Conservation (phyloP, 306 rosid genomes). For the Senna tora region DNA sequence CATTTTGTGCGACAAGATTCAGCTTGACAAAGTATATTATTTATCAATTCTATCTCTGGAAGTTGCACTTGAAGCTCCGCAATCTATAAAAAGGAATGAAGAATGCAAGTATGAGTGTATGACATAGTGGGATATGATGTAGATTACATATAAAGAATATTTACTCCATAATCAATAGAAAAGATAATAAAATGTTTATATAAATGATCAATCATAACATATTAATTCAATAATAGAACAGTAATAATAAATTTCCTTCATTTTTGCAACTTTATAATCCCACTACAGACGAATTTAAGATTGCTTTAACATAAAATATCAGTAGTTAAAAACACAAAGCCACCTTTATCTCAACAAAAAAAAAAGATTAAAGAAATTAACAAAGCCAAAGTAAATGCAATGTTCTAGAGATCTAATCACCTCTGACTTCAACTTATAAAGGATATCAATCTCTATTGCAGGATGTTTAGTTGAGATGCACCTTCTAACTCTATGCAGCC, state of each 20-base stretch:
- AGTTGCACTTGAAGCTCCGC: slow-evolving; percentile 66
- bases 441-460: slow-evolving; percentile 60
- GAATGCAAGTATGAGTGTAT: no score
- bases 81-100: slow-evolving; percentile 53
- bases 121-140: background rate
- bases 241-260: background rate
- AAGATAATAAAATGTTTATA: background rate
- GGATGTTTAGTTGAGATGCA: slow-evolving; percentile 59
- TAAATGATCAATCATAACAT: background rate
- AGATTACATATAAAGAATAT: slow-evolving; percentile 18
- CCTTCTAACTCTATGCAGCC: slow-evolving; percentile 62
- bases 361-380: slow-evolving; percentile 27
- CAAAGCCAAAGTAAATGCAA: slow-evolving; percentile 26
- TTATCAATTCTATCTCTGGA: slow-evolving; percentile 67
- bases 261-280: background rate
- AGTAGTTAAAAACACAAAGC: slow-evolving; percentile 12
- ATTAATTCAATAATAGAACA: background rate
- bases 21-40: slow-evolving; percentile 61
- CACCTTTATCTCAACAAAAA: slow-evolving; percentile 21
- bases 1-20: slow-evolving; percentile 68
- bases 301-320: slow-evolving; percentile 8
- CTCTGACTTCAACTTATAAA: slow-evolving; percentile 73
- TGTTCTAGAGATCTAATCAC: slow-evolving; percentile 48
- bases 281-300: slow-evolving; percentile 25
- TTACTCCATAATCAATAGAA: slow-evolving; percentile 6